These are phyloP conservation scores for Arthrobotrys sphaeroides DNA, from an alignment of 2,329 filamentous ascomycete species.

Conservation along the genomic window DNA sequence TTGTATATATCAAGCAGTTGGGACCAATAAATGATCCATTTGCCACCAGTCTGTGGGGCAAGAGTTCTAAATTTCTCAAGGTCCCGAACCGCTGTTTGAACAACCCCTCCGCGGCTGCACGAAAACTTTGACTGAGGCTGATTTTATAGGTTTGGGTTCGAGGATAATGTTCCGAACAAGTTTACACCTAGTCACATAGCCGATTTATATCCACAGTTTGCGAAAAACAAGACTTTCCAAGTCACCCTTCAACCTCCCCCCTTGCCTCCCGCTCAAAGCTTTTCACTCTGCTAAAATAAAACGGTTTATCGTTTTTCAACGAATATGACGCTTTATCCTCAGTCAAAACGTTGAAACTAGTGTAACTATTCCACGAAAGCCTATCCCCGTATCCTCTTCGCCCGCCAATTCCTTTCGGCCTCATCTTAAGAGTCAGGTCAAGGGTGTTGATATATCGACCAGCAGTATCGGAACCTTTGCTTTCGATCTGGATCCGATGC, in stretches of 20 bases:
- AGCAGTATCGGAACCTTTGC: conserved; percentile 70
- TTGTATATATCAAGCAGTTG: too few relatives aligned
- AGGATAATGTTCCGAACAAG: too few relatives aligned
- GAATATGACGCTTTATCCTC: conserved; percentile 90
- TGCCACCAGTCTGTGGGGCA: too few relatives aligned
- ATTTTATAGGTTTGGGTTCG: too few relatives aligned
- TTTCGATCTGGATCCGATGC: conserved; percentile 78
- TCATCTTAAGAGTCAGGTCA: conserved; percentile 74
- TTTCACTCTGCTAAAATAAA: conserved; percentile 73
- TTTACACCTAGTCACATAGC: too few relatives aligned
- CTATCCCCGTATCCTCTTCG: conserved; percentile 77
- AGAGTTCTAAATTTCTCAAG: too few relatives aligned
- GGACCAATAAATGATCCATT: too few relatives aligned
- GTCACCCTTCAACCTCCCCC: not conserved
- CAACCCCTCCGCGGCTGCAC: too few relatives aligned
- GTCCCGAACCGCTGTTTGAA: too few relatives aligned
- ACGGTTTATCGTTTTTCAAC: conserved; percentile 72
- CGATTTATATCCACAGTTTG: too few relatives aligned
- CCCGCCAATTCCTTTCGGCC: conserved; percentile 64
- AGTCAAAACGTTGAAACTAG: conserved; percentile 87
- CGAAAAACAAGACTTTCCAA: not conserved
- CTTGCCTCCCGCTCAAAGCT: conserved; percentile 67
- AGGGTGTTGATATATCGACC: conserved; percentile 85
- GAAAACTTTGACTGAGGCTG: too few relatives aligned
- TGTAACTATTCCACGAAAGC: conserved; percentile 86